Conservation (phyloP, 768 basidiomycete species). For the Serendipita vermifera region DNA sequence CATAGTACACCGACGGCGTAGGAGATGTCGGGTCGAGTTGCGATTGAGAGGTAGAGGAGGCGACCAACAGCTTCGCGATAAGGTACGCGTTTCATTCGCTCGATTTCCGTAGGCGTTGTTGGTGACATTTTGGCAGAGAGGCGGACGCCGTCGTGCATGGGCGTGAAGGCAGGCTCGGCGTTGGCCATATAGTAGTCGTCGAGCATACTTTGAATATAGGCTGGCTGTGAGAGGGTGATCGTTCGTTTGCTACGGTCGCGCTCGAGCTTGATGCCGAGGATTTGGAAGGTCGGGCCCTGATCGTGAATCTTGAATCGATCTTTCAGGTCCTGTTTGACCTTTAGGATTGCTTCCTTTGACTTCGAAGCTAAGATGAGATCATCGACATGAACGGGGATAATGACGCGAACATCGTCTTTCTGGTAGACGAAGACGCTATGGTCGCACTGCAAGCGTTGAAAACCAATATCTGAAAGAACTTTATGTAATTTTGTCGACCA, state of each 20-base stretch:
- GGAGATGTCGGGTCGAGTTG: slow-evolving; percentile 13
- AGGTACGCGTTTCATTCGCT: slow-evolving; percentile 9
- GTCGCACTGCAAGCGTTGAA: slow-evolving; percentile 7
- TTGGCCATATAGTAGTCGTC: background rate
- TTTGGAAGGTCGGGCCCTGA: slow-evolving; percentile 13
- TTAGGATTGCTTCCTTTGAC: background rate
- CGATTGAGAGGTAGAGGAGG: slow-evolving; percentile 9
- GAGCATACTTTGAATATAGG: slow-evolving; percentile 8
- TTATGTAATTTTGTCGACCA: slow-evolving; percentile 26
- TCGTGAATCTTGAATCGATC: slow-evolving; percentile 13
- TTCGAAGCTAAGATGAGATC: slow-evolving; percentile 6
- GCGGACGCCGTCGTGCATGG: background rate
- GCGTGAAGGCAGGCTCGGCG: background rate
- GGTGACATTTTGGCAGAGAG: slow-evolving; percentile 12
- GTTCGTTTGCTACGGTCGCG: slow-evolving; percentile 6
- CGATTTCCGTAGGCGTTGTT: slow-evolving; percentile 14
- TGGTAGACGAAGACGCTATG: slow-evolving; percentile 13
- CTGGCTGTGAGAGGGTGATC: slow-evolving; percentile 12
- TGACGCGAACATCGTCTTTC: background rate
- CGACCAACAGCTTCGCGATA: slow-evolving; percentile 4
- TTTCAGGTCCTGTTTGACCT: slow-evolving; percentile 2
- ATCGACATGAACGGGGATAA: slow-evolving; percentile 7
- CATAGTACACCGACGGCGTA: slow-evolving; percentile 11
- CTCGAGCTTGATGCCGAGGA: slow-evolving; percentile 11
- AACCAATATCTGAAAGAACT: slow-evolving; percentile 15